Evolutionary conservation across 495 filamentous ascomycete species (phyloP).

Genomic region (Chaetomium fimeti): DNA sequence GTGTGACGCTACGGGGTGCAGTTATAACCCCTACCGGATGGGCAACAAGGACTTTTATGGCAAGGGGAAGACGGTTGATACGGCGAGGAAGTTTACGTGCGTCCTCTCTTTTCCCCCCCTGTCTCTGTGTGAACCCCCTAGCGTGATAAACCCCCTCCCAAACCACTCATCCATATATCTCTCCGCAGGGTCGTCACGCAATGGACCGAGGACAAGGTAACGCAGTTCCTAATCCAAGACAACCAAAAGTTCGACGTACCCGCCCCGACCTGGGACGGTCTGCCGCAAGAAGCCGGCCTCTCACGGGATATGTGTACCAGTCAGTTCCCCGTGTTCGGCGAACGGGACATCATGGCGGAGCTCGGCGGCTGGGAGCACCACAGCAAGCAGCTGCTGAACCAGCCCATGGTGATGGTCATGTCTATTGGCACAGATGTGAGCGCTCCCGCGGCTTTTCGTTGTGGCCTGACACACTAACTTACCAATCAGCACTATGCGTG

Average conservation of each 20-base stretch:
- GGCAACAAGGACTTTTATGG: conserved; percentile 62
- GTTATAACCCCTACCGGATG: conserved; percentile 69
- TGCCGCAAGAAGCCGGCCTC: conserved; percentile 45
- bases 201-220: conserved; percentile 55
- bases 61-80: conserved; percentile 59
- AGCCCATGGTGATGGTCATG: conserved; percentile 69
- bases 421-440: conserved; percentile 63
- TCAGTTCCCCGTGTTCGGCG: conserved; percentile 32
- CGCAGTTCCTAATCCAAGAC: conserved; percentile 67
- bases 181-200: conserved; percentile 58
- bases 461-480: not conserved
- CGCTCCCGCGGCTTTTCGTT: not conserved
- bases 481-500: conserved; percentile 3
- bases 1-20: conserved; percentile 65
- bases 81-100: conserved; percentile 57
- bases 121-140: not conserved
- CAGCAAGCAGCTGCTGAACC: conserved; percentile 45
- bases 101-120: conserved; percentile 1
- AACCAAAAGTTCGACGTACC: conserved; percentile 56
- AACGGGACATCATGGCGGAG: conserved; percentile 55
- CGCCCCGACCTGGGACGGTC: conserved; percentile 44
- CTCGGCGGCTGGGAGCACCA: conserved; percentile 60
- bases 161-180: not conserved
- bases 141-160: not conserved
- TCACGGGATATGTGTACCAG: conserved; percentile 25